Conservation (phyloP, 306 rosid genomes). For the Fragaria vesca region DNA sequence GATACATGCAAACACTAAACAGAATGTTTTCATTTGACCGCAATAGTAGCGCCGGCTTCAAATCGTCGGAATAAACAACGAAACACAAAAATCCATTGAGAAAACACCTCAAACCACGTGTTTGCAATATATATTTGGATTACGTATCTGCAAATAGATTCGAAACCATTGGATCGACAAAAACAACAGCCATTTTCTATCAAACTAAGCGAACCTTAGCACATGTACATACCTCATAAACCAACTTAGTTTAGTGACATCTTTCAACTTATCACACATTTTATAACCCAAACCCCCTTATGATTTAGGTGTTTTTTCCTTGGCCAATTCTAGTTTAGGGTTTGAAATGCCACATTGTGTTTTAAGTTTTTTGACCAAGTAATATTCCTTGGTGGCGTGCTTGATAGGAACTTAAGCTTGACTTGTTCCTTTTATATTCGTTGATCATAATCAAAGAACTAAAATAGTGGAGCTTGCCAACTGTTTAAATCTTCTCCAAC, state of each 20-base stretch:
- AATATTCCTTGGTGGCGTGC: not conserved
- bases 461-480: constrained; percentile 3
- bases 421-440: not conserved
- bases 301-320: not conserved
- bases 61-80: not conserved
- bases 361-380: not conserved
- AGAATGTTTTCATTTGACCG: constrained; percentile 10
- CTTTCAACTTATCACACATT: not conserved
- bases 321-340: not conserved
- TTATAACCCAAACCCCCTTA: not conserved
- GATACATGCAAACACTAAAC: not conserved
- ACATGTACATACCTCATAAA: constrained; percentile 33
- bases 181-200: constrained; percentile 24
- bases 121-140: constrained; percentile 16
- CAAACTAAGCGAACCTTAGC: constrained; percentile 39
- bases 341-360: not conserved
- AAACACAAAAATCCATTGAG: not conserved
- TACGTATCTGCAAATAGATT: constrained; percentile 40
- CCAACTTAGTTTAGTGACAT: not conserved
- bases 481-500: constrained; percentile 12
- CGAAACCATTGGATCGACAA: constrained; percentile 26
- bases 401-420: not conserved
- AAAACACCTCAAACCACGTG: constrained; percentile 34
- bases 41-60: constrained; percentile 5
- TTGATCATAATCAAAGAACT: not conserved